Percentiles rank a stretch among this genome's conserved stretches.
phyloP scores from a whole-genome alignment of 495 filamentous ascomycete genomes.

The Trichoderma reesei region DNA sequence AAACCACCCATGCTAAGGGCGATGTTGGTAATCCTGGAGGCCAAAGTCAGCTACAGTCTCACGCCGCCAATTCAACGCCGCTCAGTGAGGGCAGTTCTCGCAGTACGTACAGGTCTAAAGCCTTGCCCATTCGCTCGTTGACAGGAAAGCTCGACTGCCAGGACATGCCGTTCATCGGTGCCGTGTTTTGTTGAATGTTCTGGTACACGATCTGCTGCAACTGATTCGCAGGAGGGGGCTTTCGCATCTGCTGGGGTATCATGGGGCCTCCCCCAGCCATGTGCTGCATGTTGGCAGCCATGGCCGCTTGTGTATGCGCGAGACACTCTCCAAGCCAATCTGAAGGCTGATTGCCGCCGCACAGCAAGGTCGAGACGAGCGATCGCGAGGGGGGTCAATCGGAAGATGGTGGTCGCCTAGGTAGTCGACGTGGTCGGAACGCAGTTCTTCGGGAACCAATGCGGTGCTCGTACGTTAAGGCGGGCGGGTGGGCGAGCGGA shows the following conservation, averaged over 20 bases:
- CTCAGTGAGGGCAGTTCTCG: neutral
- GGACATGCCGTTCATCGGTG: neutral
- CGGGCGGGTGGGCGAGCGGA: neutral
- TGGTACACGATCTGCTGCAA: conserved; percentile 20
- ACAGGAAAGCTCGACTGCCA: conserved; percentile 21
- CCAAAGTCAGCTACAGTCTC: neutral
- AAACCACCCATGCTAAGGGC: conserved; percentile 25
- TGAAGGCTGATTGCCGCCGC: neutral
- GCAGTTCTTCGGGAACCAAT: neutral
- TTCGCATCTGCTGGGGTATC: conserved; percentile 26
- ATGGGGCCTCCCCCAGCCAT: conserved; percentile 30
- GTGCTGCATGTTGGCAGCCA: conserved; percentile 40
- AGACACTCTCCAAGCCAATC: neutral
- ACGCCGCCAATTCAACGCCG: neutral
- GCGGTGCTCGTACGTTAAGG: neutral
- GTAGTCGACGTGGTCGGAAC: neutral
- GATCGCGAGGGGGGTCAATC: neutral
- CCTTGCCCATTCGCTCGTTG: conserved; percentile 20
- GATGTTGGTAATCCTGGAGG: conserved; percentile 27
- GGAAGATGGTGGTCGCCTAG: neutral
- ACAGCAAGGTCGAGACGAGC: neutral
- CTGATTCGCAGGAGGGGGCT: conserved; percentile 11
- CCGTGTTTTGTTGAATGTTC: conserved; percentile 4
- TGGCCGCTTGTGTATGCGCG: conserved; percentile 27
- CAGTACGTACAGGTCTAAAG: conserved; percentile 22